These are phyloP conservation scores for Amesomyces nigricolor DNA, from an alignment of 2,329 filamentous ascomycete species.

Conservation along the genomic window DNA sequence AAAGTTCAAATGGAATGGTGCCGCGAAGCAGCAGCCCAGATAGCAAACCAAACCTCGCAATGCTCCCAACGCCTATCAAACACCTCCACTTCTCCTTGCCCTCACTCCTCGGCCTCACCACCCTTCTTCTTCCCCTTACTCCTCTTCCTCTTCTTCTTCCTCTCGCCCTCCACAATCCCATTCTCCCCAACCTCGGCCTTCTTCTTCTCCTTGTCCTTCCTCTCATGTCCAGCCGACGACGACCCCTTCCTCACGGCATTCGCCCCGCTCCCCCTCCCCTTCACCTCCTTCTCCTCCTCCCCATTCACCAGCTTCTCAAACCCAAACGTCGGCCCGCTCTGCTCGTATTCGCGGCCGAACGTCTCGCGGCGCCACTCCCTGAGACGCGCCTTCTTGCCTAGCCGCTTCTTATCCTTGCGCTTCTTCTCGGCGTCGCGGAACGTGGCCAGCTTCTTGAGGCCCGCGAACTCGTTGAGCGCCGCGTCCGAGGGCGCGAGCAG, in stretches of 20 bases:
- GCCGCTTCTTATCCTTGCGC: slow-evolving; percentile 74
- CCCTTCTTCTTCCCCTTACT: slow-evolving; percentile 35
- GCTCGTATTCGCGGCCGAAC: slow-evolving; percentile 55
- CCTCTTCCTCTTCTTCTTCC: slow-evolving; percentile 31
- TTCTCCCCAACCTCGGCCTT: slow-evolving; percentile 29
- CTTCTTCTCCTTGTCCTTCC: slow-evolving; percentile 15
- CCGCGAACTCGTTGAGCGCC: slow-evolving; percentile 82
- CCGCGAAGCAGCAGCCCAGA: too few relatives aligned
- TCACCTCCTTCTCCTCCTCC: slow-evolving; percentile 30
- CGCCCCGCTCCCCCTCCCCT: slow-evolving; percentile 24
- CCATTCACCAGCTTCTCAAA: slow-evolving; percentile 39
- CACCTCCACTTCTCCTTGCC: background rate
- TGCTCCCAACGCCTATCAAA: background rate
- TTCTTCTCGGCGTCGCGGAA: slow-evolving; percentile 90
- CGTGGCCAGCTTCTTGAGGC: slow-evolving; percentile 87
- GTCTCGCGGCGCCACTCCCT: slow-evolving; percentile 73
- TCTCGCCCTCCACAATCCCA: slow-evolving; percentile 26
- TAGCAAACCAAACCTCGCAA: background rate
- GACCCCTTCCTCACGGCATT: slow-evolving; percentile 14
- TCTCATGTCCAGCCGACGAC: background rate
- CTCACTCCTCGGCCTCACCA: slow-evolving; percentile 25
- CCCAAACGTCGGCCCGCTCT: slow-evolving; percentile 52
- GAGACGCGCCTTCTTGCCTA: slow-evolving; percentile 88
- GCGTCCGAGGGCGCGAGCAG: slow-evolving; percentile 79
- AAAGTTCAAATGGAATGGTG: too few relatives aligned